phyloP scores from a whole-genome alignment of 1,139 yeast species.

The Yamadazyma atmosphaerica region DNA sequence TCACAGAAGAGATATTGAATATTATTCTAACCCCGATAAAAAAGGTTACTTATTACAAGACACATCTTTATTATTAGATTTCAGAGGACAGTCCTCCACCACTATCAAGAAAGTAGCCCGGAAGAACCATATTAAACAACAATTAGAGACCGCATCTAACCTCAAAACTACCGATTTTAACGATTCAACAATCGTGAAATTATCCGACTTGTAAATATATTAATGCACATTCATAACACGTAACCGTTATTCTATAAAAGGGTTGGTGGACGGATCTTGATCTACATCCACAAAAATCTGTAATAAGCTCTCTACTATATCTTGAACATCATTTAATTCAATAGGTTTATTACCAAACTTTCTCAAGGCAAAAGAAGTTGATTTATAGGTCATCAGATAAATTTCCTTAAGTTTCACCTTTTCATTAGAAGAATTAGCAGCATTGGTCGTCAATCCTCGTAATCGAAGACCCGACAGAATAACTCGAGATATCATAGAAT shows the following conservation, averaged over 20 bases:
- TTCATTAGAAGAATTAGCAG: constrained; percentile 24
- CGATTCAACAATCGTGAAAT: constrained; percentile 12
- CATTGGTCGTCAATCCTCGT: constrained; percentile 37
- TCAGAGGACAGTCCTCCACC: constrained; percentile 24
- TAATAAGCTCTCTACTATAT: constrained; percentile 36
- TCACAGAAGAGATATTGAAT: constrained; percentile 75
- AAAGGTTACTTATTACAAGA: constrained; percentile 70
- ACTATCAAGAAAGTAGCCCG: constrained; percentile 19
- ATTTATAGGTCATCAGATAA: constrained; percentile 43
- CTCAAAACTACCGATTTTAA: constrained; percentile 21
- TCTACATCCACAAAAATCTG: constrained; percentile 37
- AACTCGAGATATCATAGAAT: constrained; percentile 34
- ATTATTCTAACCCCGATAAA: constrained; percentile 68
- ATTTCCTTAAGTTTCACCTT: constrained; percentile 40
- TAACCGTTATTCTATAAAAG: constrained; percentile 11
- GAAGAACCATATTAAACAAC: constrained; percentile 29
- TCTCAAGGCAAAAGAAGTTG: constrained; percentile 41
- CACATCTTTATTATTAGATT: constrained; percentile 39
- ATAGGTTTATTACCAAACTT: constrained; percentile 26
- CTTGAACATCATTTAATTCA: constrained; percentile 34
- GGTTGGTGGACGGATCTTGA: constrained; percentile 7
- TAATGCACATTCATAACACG: constrained; percentile 1
- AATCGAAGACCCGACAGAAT: constrained; percentile 44
- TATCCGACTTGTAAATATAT: constrained; percentile 18
- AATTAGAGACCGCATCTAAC: constrained; percentile 34